A percentile compares a stretch with the other conserved stretches of the same genome.
phyloP scores from a whole-genome alignment of 1,284 basidiomycete genomes.

The Sporisorium scitamineum region DNA sequence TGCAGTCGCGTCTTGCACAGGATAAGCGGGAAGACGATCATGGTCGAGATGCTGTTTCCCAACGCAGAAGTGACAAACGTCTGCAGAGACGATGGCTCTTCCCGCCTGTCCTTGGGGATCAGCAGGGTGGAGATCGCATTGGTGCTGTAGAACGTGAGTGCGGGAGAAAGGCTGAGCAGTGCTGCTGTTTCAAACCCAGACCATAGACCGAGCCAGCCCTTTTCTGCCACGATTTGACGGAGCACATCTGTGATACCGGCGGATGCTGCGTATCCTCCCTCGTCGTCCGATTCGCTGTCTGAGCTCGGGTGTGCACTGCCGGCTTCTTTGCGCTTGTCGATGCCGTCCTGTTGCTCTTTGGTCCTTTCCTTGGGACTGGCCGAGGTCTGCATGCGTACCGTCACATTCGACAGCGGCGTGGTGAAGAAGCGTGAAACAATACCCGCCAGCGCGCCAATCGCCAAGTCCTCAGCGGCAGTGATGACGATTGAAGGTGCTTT shows the following conservation, averaged over 20 bases:
- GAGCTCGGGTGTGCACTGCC: constrained; percentile 18
- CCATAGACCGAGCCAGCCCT: constrained; percentile 70
- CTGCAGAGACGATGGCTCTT: constrained; percentile 59
- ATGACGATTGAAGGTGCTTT: constrained; percentile 52
- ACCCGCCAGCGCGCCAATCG: constrained; percentile 71
- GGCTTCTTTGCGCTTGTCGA: constrained; percentile 1
- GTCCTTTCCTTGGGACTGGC: constrained; percentile 45
- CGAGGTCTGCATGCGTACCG: constrained; percentile 71
- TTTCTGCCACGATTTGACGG: constrained; percentile 68
- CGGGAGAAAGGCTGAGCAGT: constrained; percentile 69
- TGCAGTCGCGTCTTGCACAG: constrained; percentile 71
- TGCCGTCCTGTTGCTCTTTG: constrained; percentile 15
- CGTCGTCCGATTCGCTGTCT: constrained; percentile 63
- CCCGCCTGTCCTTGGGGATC: constrained; percentile 34
- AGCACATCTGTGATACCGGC: constrained; percentile 63
- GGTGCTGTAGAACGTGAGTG: constrained; percentile 70
- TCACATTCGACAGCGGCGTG: constrained; percentile 72
- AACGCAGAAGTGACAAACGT: constrained; percentile 71
- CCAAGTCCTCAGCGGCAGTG: constrained; percentile 69
- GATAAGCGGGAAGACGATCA: constrained; percentile 70
- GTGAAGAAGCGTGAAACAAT: constrained; percentile 70
- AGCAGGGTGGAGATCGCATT: constrained; percentile 61
- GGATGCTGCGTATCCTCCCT: constrained; percentile 60
- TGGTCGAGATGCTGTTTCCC: constrained; percentile 70
- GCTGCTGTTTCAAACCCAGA: constrained; percentile 69